Percentiles rank a stretch among this genome's conserved stretches.
phyloP scores from a whole-genome alignment of 1,284 basidiomycete species.

The Tetrapyrgos nigripes region DNA sequence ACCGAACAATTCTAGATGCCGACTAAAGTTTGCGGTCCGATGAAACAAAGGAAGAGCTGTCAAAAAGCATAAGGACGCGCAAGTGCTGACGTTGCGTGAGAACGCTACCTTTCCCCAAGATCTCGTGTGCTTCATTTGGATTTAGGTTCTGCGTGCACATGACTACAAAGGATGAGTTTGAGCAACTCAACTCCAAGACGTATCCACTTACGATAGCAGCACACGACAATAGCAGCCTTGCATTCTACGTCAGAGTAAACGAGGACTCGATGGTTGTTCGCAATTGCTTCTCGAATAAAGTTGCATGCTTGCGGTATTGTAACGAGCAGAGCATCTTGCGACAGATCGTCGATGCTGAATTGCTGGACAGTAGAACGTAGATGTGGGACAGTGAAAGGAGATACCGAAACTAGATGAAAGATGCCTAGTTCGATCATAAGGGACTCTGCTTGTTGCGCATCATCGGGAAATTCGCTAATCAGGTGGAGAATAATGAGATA shows the following conservation, averaged over 20 bases:
- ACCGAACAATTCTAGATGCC: slow-evolving; percentile 53
- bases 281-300: slow-evolving; percentile 49
- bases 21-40: slow-evolving; percentile 53
- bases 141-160: slow-evolving; percentile 29
- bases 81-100: background rate
- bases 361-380: slow-evolving; percentile 40
- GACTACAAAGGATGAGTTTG: slow-evolving; percentile 20
- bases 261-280: slow-evolving; percentile 54
- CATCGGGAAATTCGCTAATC: slow-evolving; percentile 59
- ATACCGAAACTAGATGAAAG: slow-evolving; percentile 57
- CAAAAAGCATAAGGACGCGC: background rate
- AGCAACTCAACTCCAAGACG: background rate
- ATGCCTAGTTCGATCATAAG: slow-evolving; percentile 55
- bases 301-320: slow-evolving; percentile 49
- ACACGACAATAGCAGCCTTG: slow-evolving; percentile 62
- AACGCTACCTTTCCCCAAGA: slow-evolving; percentile 50
- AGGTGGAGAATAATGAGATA: slow-evolving; percentile 5
- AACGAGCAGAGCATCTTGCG: slow-evolving; percentile 46
- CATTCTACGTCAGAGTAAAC: slow-evolving; percentile 67
- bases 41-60: slow-evolving; percentile 64
- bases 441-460: slow-evolving; percentile 53
- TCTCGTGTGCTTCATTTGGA: slow-evolving; percentile 17
- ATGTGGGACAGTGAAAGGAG: slow-evolving; percentile 48
- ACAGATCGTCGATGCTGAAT: slow-evolving; percentile 46
- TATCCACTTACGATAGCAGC: slow-evolving; percentile 62